Percentiles rank a stretch among this genome's conserved stretches.
Conservation (phyloP, 345 rosid genomes). For the Dipteronia dyeriana region DNA sequence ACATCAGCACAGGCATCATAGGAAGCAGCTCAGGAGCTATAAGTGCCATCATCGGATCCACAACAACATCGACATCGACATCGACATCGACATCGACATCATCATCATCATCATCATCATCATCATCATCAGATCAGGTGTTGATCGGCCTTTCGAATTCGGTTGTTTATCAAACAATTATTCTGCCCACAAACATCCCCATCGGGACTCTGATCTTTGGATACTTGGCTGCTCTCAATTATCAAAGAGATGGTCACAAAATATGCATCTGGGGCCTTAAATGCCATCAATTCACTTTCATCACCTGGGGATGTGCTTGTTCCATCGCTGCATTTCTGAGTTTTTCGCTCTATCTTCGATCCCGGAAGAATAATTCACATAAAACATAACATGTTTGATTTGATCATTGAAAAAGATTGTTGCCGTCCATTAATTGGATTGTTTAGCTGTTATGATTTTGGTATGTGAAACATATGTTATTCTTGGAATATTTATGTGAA, state of each 20-base stretch:
- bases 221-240: slow-evolving; percentile 24
- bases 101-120: too few species aligned
- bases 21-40: slow-evolving; percentile 37
- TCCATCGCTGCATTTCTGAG: slow-evolving; percentile 22
- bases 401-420: neutral
- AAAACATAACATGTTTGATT: neutral
- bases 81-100: too few species aligned
- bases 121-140: slow-evolving; percentile 11
- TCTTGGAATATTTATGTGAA: neutral
- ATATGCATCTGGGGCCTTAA: slow-evolving; percentile 18
- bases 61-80: slow-evolving; percentile 18
- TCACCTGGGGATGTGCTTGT: slow-evolving; percentile 28
- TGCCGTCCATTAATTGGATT: neutral
- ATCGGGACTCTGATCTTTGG: slow-evolving; percentile 29
- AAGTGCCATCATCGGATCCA: slow-evolving; percentile 29
- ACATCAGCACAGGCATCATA: slow-evolving; percentile 36
- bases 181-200: slow-evolving; percentile 24
- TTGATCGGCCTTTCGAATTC: slow-evolving; percentile 20
- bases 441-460: neutral
- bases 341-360: slow-evolving; percentile 20
- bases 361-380: neutral
- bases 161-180: slow-evolving; percentile 12
- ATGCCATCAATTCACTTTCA: slow-evolving; percentile 21
- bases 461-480: neutral
- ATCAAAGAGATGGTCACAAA: slow-evolving; percentile 13